Evolutionary conservation across 148 eudicot species (phyloP).

Genomic region (Suaeda aralocaspica): DNA sequence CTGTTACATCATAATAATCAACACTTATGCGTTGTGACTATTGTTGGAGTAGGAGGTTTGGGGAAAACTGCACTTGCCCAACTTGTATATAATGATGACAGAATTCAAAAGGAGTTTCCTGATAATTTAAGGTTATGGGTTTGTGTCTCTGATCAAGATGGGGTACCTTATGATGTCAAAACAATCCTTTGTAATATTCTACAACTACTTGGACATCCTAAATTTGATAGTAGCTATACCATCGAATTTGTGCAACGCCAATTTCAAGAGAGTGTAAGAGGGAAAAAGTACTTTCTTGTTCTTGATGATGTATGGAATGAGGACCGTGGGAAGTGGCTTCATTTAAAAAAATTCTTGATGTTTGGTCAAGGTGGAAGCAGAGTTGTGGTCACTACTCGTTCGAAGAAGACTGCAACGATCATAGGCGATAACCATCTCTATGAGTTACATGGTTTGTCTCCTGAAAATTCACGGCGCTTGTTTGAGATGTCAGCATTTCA

Average conservation of each 20-base stretch:
- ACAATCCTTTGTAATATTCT: neutral
- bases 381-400: constrained; percentile 39
- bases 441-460: constrained; percentile 26
- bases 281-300: constrained; percentile 29
- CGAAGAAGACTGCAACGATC: constrained; percentile 17
- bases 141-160: neutral
- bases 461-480: constrained; percentile 26
- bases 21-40: neutral
- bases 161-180: neutral
- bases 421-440: constrained; percentile 20
- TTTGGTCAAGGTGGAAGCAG: constrained; percentile 26
- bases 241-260: constrained; percentile 5
- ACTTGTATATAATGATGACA: neutral
- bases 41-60: neutral
- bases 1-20: neutral
- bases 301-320: constrained; percentile 37
- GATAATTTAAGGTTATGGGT: neutral
- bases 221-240: neutral
- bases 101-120: no score
- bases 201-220: no score
- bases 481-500: constrained; percentile 30
- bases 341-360: constrained; percentile 17
- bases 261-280: constrained; percentile 3
- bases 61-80: neutral
- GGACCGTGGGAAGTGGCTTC: constrained; percentile 13